A percentile compares a stretch with the other conserved stretches of the same genome.
These are phyloP conservation scores for Colletotrichum acutatum DNA, from an alignment of 2,329 filamentous ascomycete genomes.

Conservation along the genomic window DNA sequence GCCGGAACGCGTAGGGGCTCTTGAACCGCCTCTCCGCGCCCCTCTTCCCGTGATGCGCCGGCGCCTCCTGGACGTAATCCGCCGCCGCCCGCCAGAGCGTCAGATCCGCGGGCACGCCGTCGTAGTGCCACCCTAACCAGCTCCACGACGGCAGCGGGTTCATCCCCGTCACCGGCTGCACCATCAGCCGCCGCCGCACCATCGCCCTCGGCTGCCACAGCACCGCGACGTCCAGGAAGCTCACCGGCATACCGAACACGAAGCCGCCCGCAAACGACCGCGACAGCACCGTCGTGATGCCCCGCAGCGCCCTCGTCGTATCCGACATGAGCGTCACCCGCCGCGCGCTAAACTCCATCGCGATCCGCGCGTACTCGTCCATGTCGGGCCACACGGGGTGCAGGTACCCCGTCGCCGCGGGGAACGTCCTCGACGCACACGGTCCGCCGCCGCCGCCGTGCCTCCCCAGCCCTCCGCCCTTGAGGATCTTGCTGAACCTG, in stretches of 20 bases:
- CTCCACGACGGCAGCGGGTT: slow-evolving; percentile 54
- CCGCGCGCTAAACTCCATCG: slow-evolving; percentile 55
- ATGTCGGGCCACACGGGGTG: slow-evolving; percentile 58
- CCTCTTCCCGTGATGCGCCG: slow-evolving; percentile 43
- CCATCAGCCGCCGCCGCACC: slow-evolving; percentile 50
- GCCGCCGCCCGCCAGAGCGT: slow-evolving; percentile 54
- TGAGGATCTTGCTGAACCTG: slow-evolving; percentile 40
- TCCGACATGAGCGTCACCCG: slow-evolving; percentile 53
- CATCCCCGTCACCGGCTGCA: slow-evolving; percentile 42
- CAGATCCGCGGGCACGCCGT: slow-evolving; percentile 54
- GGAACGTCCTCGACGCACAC: slow-evolving; percentile 46
- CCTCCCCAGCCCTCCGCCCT: slow-evolving; percentile 23
- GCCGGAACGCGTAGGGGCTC: slow-evolving; percentile 50
- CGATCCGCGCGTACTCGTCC: slow-evolving; percentile 56
- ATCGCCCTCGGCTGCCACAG: slow-evolving; percentile 57
- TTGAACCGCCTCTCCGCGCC: slow-evolving; percentile 48
- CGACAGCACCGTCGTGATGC: slow-evolving; percentile 55
- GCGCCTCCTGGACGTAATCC: slow-evolving; percentile 54
- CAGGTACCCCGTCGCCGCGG: slow-evolving; percentile 49
- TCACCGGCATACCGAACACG: slow-evolving; percentile 57
- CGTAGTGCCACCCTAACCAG: slow-evolving; percentile 61
- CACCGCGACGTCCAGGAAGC: slow-evolving; percentile 57
- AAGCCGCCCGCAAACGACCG: slow-evolving; percentile 55
- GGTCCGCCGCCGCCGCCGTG: not conserved
- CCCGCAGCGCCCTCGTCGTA: slow-evolving; percentile 54